Percentiles rank a stretch among this genome's conserved stretches.
These are phyloP conservation scores for Trichoderma atroviride DNA, from an alignment of 2,329 filamentous ascomycete genomes.

Conservation along the genomic window DNA sequence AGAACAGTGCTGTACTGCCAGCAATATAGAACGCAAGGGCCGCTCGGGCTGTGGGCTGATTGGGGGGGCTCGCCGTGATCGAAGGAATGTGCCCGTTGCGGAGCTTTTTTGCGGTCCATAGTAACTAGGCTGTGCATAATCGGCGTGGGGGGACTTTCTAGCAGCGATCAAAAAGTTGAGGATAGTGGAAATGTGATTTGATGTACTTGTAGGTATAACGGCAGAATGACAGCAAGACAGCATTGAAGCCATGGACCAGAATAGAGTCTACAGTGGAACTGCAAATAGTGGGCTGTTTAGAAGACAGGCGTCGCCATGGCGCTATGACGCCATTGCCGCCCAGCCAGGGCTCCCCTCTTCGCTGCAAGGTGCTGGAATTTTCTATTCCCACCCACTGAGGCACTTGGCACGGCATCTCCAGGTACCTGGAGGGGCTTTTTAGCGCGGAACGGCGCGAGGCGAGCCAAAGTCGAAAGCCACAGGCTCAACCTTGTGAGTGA, in stretches of 20 bases:
- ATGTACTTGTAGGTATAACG: background rate
- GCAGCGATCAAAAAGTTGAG: background rate
- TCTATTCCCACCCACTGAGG: background rate
- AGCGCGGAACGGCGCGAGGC: constrained; percentile 25
- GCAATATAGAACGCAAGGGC: background rate
- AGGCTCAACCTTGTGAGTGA: background rate
- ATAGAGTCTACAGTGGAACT: background rate
- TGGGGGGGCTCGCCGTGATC: background rate
- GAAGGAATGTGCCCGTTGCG: background rate
- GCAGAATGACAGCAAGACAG: background rate
- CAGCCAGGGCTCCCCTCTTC: background rate
- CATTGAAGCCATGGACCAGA: background rate
- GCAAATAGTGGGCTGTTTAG: constrained; percentile 8
- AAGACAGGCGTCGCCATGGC: background rate
- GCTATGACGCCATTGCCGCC: constrained; percentile 24
- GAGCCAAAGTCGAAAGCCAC: background rate
- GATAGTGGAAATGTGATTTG: background rate
- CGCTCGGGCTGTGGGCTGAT: background rate
- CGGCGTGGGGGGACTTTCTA: background rate
- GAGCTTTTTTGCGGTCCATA: background rate
- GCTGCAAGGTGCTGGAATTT: background rate
- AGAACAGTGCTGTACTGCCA: background rate
- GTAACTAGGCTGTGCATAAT: background rate
- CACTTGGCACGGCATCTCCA: constrained; percentile 3
- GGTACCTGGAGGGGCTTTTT: background rate